Conservation (phyloP, 2,329 filamentous ascomycete genomes). For the Keithomyces neogunnii region DNA sequence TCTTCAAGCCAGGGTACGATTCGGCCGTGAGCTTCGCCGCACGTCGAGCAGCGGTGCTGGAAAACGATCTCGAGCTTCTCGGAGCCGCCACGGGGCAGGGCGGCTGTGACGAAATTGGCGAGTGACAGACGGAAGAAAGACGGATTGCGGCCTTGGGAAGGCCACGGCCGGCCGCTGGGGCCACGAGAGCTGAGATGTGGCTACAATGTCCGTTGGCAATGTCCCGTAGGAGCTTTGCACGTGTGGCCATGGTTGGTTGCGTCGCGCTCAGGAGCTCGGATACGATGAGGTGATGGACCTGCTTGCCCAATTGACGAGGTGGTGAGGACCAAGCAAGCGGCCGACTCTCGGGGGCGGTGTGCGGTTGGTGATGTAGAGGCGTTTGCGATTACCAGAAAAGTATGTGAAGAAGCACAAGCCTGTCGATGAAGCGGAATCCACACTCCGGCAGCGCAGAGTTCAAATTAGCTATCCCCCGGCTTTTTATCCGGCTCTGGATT, state of each 20-base stretch:
- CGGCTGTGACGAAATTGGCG: neutral
- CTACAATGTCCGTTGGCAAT: neutral
- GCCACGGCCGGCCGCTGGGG: neutral
- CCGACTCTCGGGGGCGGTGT: neutral
- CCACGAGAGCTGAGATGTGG: slow-evolving; percentile 1
- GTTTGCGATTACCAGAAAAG: neutral
- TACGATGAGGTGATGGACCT: neutral
- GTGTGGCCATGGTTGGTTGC: slow-evolving; percentile 4
- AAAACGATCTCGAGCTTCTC: slow-evolving; percentile 14
- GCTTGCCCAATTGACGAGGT: neutral
- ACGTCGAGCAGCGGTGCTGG: slow-evolving; percentile 12
- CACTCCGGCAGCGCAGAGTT: no score
- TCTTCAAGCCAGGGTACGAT: slow-evolving; percentile 74
- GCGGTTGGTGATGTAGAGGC: no score
- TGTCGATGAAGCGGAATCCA: no score
- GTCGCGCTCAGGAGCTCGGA: neutral
- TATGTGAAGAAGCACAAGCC: no score
- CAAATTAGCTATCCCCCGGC: no score
- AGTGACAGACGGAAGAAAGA: slow-evolving; percentile 1
- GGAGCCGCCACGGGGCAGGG: slow-evolving; percentile 17
- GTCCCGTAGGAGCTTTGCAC: slow-evolving; percentile 5
- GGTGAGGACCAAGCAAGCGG: neutral
- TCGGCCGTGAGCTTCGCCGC: slow-evolving; percentile 68
- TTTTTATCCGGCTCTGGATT: no score
- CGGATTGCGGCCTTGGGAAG: slow-evolving; percentile 1